Base-by-base conservation (phyloP, 805 yeast genomes). In the Saturnispora serradocipensis region DNA sequence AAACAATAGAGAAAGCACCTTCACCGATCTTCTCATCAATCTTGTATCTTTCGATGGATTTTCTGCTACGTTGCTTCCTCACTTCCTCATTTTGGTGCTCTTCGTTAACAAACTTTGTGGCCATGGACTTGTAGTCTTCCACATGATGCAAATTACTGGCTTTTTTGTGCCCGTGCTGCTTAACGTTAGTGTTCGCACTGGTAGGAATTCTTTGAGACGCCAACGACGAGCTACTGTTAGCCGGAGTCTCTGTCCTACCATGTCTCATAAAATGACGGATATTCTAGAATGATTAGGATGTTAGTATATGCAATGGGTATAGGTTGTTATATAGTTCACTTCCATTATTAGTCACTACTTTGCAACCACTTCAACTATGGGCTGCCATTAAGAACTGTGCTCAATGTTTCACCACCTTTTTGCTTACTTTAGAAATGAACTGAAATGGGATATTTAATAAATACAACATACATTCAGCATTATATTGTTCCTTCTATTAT, bases 1-100 rank as follows among this genome's bases (percentile, higher is more conserved):
- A 76, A 22, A 79, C 84, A 10, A 72, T 67, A 0, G 82, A 77
- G 54, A 79, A 79, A 0, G 84, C 84, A 16, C 84, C 84, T 61
- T 79, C 84, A 15, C 84, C 84, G 54, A 79, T 66, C 46, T 74
- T 72, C 24, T 73, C 76, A 49, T 70, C 52, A 28, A 79, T 65
- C 45, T 70, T 62, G 61, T 78, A 79, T 24, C 68, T 56, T 27
- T 66, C 65, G 40, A 69, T 58, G 2, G 64, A 59, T 45, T 60
- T 61, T 42, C 57, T 58, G 35, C 54, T 53, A 16, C 25, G 38
- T 34, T 61, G 59, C 42, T 57, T 56, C 32, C 53, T 53, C 36
- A 54, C 47, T 22, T 47, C 50, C 34, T 62, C 59, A 11, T 56
- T 49, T 43, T 60, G 57, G 38, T 60, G 60, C 52, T 69, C 71